Conservation (phyloP, 495 filamentous ascomycete genomes). For the Neurospora sp. region DNA sequence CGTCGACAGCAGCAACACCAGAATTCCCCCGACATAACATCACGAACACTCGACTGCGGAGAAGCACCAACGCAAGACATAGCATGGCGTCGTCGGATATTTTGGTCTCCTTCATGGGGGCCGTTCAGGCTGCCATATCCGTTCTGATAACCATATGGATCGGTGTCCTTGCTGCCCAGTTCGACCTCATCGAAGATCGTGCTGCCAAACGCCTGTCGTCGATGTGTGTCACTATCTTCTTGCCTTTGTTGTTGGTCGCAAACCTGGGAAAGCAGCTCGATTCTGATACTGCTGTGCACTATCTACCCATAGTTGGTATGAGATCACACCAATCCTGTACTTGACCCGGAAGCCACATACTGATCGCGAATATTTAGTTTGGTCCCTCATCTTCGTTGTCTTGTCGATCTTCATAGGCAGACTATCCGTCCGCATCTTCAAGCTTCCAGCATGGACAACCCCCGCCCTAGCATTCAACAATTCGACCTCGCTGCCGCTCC, state of each 20-base stretch:
- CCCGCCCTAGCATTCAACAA: constrained; percentile 69
- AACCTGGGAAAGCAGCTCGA: constrained; percentile 61
- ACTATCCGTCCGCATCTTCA: constrained; percentile 24
- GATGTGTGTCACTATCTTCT: constrained; percentile 57
- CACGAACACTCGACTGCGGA: background rate
- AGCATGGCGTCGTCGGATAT: constrained; percentile 15
- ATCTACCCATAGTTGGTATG: constrained; percentile 34
- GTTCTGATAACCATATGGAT: constrained; percentile 60
- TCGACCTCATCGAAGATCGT: constrained; percentile 43
- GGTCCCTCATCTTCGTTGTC: constrained; percentile 33
- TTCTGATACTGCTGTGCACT: constrained; percentile 41
- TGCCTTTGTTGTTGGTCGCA: constrained; percentile 60
- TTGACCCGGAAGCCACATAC: background rate
- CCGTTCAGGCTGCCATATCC: constrained; percentile 59
- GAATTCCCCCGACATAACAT: background rate
- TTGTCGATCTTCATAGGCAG: constrained; percentile 34
- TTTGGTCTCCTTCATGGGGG: constrained; percentile 52
- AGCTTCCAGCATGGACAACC: constrained; percentile 54
- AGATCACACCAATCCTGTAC: background rate
- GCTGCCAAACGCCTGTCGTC: constrained; percentile 55
- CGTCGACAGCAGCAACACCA: background rate
- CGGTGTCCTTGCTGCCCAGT: constrained; percentile 49
- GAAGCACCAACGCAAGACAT: background rate
- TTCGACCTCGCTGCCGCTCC: constrained; percentile 59
- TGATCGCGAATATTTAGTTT: constrained; percentile 9